These are phyloP conservation scores for Cardiospermum halicacabum DNA, from an alignment of 345 rosid species.

Conservation along the genomic window DNA sequence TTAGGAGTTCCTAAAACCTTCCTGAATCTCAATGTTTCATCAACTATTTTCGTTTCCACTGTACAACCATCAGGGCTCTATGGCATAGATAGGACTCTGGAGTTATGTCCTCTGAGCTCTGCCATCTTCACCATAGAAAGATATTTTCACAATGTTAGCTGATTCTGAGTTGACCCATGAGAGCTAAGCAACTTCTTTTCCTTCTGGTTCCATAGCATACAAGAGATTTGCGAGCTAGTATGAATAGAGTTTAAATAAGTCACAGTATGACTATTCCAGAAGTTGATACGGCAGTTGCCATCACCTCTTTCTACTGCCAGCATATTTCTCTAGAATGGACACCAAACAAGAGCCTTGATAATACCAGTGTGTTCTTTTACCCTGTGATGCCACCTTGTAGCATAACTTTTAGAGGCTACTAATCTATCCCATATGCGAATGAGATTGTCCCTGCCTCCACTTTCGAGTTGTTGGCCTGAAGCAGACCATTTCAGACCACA, in stretches of 20 bases:
- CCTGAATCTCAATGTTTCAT: conserved; percentile 41
- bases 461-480: conserved; percentile 39
- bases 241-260: conserved; percentile 33
- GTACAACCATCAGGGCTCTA: conserved; percentile 46
- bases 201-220: conserved; percentile 36
- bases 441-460: conserved; percentile 43
- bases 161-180: conserved; percentile 32
- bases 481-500: conserved; percentile 47
- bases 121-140: conserved; percentile 42
- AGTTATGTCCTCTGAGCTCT: conserved; percentile 38
- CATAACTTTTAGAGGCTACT: conserved; percentile 21
- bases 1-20: conserved; percentile 37
- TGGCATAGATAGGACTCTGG: conserved; percentile 41
- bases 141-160: conserved; percentile 40
- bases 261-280: conserved; percentile 36
- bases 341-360: conserved; percentile 45
- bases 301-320: conserved; percentile 38
- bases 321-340: conserved; percentile 39
- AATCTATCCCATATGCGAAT: conserved; percentile 42
- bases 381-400: conserved; percentile 40
- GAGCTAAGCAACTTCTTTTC: conserved; percentile 44
- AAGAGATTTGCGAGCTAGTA: conserved; percentile 37
- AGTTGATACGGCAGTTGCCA: conserved; percentile 27
- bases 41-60: conserved; percentile 39
- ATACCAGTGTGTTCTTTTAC: conserved; percentile 34